A percentile compares a stretch with the other conserved stretches of the same genome.
Conservation (phyloP, 306 rosid genomes). For the Hippophae rhamnoides region DNA sequence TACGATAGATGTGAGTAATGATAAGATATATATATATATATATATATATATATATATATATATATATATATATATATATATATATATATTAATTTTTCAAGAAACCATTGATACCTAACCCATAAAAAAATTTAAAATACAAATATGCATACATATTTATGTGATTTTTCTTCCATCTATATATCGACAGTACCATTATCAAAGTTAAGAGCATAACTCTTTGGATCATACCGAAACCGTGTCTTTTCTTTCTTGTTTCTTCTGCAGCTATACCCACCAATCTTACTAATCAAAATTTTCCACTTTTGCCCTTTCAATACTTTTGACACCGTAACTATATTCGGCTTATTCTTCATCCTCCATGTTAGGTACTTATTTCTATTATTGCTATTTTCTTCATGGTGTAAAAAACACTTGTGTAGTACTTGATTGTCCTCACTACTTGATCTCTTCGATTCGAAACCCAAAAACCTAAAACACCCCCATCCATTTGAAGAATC, state of each 20-base stretch:
- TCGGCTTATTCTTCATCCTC: conserved; percentile 25
- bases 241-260: neutral
- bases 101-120: no score
- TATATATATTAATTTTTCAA: no score
- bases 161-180: conserved; percentile 1
- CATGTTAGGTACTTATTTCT: conserved; percentile 14
- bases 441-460: conserved; percentile 16
- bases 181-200: conserved; percentile 26
- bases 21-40: no score
- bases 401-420: conserved; percentile 12
- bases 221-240: conserved; percentile 54
- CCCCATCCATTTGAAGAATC: conserved; percentile 25
- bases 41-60: no score
- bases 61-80: no score
- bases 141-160: no score
- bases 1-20: neutral
- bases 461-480: conserved; percentile 31
- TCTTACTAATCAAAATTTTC: conserved; percentile 64
- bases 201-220: conserved; percentile 68
- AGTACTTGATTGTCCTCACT: conserved; percentile 1
- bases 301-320: conserved; percentile 67
- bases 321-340: conserved; percentile 40
- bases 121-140: no score
- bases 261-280: conserved; percentile 29
- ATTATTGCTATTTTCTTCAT: conserved; percentile 4